phyloP scores from a whole-genome alignment of 2,329 filamentous ascomycete genomes.

The Plectosphaerella plurivora region DNA sequence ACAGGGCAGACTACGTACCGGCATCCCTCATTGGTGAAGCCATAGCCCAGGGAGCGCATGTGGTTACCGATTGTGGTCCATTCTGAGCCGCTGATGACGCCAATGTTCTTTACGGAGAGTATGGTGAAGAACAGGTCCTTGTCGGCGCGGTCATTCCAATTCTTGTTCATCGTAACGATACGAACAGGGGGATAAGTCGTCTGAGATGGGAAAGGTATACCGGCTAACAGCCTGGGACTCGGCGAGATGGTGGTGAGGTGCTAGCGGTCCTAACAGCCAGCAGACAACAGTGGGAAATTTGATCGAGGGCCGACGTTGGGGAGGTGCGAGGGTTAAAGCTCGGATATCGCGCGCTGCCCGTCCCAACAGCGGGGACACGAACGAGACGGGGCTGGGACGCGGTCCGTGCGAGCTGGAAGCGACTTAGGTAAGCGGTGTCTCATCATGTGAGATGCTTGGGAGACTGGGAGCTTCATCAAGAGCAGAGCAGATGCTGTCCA shows the following conservation, averaged over 20 bases:
- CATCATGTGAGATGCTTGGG: too few relatives aligned
- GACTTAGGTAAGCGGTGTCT: too few relatives aligned
- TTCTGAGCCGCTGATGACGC: conserved; percentile 58
- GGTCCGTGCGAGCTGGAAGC: too few relatives aligned
- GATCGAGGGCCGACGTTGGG: neutral
- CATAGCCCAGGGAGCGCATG: conserved; percentile 55
- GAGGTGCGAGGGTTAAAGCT: too few relatives aligned
- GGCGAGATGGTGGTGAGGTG: conserved; percentile 9
- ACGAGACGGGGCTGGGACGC: too few relatives aligned
- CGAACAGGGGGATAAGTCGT: conserved; percentile 3
- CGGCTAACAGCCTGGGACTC: conserved; percentile 10
- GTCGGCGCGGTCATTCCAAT: conserved; percentile 58
- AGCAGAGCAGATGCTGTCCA: too few relatives aligned
- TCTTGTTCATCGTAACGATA: conserved; percentile 47
- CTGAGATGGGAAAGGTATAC: conserved; percentile 7
- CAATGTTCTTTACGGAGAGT: conserved; percentile 58
- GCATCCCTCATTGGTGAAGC: conserved; percentile 61
- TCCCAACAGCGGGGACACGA: too few relatives aligned
- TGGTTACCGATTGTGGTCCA: conserved; percentile 59
- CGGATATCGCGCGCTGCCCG: too few relatives aligned
- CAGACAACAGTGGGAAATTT: conserved; percentile 28
- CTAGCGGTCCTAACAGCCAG: conserved; percentile 29
- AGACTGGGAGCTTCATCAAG: too few relatives aligned
- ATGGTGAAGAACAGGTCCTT: conserved; percentile 62
- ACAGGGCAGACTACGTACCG: conserved; percentile 40